phyloP scores from a whole-genome alignment of 495 filamentous ascomycete species.

The Neurospora sp. region DNA sequence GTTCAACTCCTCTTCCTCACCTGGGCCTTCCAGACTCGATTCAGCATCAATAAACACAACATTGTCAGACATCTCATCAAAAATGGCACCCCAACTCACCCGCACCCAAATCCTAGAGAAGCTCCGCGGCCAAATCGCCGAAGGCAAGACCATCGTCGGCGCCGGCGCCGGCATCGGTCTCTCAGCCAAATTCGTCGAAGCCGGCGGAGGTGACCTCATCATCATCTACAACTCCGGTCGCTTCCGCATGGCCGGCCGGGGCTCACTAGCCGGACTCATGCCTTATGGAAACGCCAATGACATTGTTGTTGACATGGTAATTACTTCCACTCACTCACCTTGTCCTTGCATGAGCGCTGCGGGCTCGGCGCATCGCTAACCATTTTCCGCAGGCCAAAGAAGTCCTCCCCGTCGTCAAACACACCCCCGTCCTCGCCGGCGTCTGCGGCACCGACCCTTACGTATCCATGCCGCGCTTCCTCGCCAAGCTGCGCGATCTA shows the following conservation, averaged over 20 bases:
- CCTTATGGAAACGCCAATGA: conserved; percentile 64
- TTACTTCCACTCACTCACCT: too few species aligned
- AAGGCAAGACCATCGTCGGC: conserved; percentile 50
- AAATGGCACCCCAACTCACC: conserved; percentile 32
- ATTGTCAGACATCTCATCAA: too few species aligned
- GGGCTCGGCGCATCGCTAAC: not conserved
- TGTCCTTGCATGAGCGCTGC: too few species aligned
- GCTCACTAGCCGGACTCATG: conserved; percentile 61
- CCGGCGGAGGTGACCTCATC: conserved; percentile 56
- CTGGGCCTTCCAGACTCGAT: too few species aligned
- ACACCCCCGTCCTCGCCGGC: conserved; percentile 54
- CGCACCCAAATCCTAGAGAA: conserved; percentile 44
- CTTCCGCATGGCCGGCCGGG: conserved; percentile 63
- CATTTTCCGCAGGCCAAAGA: conserved; percentile 33
- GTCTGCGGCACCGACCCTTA: conserved; percentile 61
- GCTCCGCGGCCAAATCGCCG: conserved; percentile 41
- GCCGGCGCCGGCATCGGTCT: conserved; percentile 65
- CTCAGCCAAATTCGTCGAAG: conserved; percentile 58
- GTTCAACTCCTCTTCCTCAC: not conserved
- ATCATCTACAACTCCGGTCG: conserved; percentile 64
- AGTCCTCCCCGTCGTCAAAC: conserved; percentile 47
- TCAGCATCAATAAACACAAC: too few species aligned
- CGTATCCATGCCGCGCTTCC: conserved; percentile 46
- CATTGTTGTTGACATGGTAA: conserved; percentile 56
- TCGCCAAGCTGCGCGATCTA: conserved; percentile 43